A percentile compares a stretch with the other conserved stretches of the same genome.
These are phyloP conservation scores for Bocquillonia castaneifolia DNA, from an alignment of 441 rosid genomes.

Conservation along the genomic window DNA sequence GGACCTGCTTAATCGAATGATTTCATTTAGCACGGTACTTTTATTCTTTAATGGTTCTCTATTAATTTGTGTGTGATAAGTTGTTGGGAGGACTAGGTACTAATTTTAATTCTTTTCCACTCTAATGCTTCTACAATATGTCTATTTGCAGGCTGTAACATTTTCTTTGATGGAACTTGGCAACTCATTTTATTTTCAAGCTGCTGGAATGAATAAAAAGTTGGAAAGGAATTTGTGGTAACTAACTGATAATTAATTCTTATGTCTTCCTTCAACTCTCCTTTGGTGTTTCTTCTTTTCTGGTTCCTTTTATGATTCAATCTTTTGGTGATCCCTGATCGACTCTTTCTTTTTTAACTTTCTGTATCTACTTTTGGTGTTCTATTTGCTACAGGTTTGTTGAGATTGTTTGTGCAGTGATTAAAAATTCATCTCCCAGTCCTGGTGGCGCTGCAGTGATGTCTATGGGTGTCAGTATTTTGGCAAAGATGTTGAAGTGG, in stretches of 20 bases:
- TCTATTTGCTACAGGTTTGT: constrained; percentile 55
- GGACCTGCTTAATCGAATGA: constrained; percentile 73
- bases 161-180: constrained; percentile 66
- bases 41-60: constrained; percentile 12
- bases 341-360: not conserved
- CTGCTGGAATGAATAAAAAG: constrained; percentile 37
- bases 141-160: constrained; percentile 55
- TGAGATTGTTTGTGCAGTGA: constrained; percentile 62
- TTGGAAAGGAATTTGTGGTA: constrained; percentile 71
- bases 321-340: constrained; percentile 6
- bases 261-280: not conserved
- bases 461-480: constrained; percentile 72
- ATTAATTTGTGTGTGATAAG: constrained; percentile 3
- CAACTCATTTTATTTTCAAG: constrained; percentile 44
- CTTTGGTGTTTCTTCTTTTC: constrained; percentile 14
- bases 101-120: constrained; percentile 24
- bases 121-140: constrained; percentile 11
- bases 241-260: not conserved
- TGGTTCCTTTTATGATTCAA: not conserved
- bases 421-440: constrained; percentile 54
- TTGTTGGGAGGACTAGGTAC: not conserved
- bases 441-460: constrained; percentile 56
- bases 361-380: constrained; percentile 5
- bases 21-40: constrained; percentile 73
- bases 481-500: constrained; percentile 78